Evolutionary conservation across 2,329 filamentous ascomycete genomes (phyloP), one percentile per base, ranked within the genome.

Genomic region (Neopestalotiopsis sp.): DNA sequence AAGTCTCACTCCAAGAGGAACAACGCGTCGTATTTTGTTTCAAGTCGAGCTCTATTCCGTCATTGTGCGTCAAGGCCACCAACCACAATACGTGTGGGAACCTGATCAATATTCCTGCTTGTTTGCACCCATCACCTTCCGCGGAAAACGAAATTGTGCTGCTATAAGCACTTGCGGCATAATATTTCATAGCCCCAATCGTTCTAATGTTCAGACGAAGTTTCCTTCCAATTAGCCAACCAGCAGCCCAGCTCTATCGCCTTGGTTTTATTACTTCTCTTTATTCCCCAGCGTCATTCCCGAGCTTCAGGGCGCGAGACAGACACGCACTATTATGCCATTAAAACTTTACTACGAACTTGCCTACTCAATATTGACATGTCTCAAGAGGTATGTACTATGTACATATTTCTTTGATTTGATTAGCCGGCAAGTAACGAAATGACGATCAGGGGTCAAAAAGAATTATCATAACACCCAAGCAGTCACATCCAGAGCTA

Each of bases 1-100:
- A 53, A 38, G 14, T 49, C 42, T 49, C 9, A 49, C 42, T 7
- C 42, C 24, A 28, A 28, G 24, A 28, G n/a, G 42, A 14, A 49
- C 42, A 49, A n/a, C 42, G 42, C n/a, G 42, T 49, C 42, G 42
- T 49, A 49, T 49, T 49, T 49, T 49, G 42, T 49, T 49, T 49
- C 42, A 49, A 49, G n/a, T 53, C 14, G 17, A n/a, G 5, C 1
- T 53, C 17, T 53, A 24, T 53, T 53, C 45, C 45, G 45, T 53
- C 45, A 53, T 53, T 20, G 20, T 53, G 45, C 45, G 45, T 53
- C 45, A 53, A 14, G 9, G 45, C 45, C 17, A 53, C 20, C 45
- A n/a, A 53, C 45, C 17, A 53, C 45, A 53, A n/a, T 7, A 53
- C 45, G 5, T 6, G 7, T 7, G 17, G 45, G 45, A 53, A 53